These are phyloP conservation scores for Mimosa bimucronata DNA, from an alignment of 306 rosid genomes.

Conservation along the genomic window DNA sequence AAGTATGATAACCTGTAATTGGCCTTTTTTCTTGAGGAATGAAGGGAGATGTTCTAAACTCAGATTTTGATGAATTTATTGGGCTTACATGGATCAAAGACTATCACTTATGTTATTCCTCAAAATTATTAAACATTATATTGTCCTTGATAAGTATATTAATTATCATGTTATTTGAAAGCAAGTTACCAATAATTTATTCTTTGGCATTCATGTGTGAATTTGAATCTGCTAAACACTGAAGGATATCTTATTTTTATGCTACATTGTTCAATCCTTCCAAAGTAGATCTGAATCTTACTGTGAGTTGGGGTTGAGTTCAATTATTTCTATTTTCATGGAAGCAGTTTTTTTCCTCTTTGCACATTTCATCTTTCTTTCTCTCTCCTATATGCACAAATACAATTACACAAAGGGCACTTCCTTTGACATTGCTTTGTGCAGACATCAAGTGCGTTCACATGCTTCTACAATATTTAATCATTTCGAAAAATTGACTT, in stretches of 20 bases:
- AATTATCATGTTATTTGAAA: not conserved
- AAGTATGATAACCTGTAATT: not conserved
- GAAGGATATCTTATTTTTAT: not conserved
- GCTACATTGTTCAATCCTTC: not conserved
- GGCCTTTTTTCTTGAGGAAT: not conserved
- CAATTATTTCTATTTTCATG: not conserved
- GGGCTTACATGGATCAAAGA: not conserved
- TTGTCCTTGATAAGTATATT: not conserved
- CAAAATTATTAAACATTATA: not conserved
- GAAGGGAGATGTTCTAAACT: not conserved
- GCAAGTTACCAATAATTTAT: not conserved
- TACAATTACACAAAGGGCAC: not conserved
- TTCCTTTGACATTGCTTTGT: constrained; percentile 23
- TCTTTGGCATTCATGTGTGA: not conserved
- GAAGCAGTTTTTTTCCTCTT: not conserved
- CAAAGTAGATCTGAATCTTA: constrained; percentile 2
- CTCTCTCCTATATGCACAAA: not conserved
- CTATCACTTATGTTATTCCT: not conserved
- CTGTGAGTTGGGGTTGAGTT: not conserved
- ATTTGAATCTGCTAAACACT: not conserved
- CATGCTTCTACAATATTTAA: constrained; percentile 21
- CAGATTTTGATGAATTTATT: not conserved
- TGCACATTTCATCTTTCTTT: not conserved
- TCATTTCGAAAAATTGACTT: constrained; percentile 31
- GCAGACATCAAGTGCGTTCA: constrained; percentile 5